Evolutionary conservation across 2,329 filamentous ascomycete species (phyloP).

Genomic region (Phoma sp.): DNA sequence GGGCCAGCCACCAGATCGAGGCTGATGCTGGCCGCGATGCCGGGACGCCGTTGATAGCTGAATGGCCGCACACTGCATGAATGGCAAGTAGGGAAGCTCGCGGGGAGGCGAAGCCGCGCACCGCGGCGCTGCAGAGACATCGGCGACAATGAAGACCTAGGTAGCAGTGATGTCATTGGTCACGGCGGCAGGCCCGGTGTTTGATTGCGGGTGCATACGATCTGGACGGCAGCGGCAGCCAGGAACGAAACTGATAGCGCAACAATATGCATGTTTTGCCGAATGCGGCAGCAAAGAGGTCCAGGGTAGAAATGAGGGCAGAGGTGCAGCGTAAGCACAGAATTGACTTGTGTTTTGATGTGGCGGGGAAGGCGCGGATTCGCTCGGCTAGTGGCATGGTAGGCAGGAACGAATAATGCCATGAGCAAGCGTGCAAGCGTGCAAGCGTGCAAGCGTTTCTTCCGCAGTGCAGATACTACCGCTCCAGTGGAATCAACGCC

Average conservation of each 20-base stretch:
- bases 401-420: constrained; percentile 14
- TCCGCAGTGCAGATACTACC: constrained; percentile 9
- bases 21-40: constrained; percentile 22
- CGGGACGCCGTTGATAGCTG: constrained; percentile 28
- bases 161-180: constrained; percentile 18
- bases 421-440: not conserved
- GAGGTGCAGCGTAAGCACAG: constrained; percentile 2
- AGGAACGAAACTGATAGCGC: constrained; percentile 17
- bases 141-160: constrained; percentile 22
- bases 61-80: constrained; percentile 1
- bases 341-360: constrained; percentile 15
- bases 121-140: constrained; percentile 17
- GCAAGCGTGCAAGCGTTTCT: constrained; percentile 2
- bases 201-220: constrained; percentile 12
- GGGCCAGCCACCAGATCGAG: constrained; percentile 19
- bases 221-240: constrained; percentile 14
- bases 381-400: constrained; percentile 12
- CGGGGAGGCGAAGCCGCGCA: constrained; percentile 9
- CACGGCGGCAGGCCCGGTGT: constrained; percentile 19
- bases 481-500: constrained; percentile 19
- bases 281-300: constrained; percentile 16
- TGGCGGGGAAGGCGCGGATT: constrained; percentile 16
- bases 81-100: constrained; percentile 9
- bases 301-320: constrained; percentile 1
- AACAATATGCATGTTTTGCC: constrained; percentile 15